Evolutionary conservation across 139 green algal species (phyloP), one percentile per base, ranked within the genome.

Genomic region (Closterium sp.): DNA sequence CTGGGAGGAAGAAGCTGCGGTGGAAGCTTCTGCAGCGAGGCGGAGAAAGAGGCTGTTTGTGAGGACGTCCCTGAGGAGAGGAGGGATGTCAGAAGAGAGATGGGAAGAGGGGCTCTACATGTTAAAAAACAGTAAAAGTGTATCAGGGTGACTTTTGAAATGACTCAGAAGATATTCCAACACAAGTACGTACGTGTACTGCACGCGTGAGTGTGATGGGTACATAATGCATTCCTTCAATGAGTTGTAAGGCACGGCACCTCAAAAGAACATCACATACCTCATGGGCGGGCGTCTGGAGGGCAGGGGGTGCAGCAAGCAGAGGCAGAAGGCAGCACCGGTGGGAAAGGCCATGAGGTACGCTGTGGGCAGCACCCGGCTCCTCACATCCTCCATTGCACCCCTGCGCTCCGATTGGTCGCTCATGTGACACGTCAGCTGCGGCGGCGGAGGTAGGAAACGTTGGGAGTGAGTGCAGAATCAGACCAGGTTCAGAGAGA

Each of bases 291-390:
- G 90, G 9, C 90, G 85, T 21, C 62, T 27, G 17, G 9, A 29
- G 31, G 90, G 70, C 10, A 70, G 70, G 24, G 90, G 90, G 32
- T 92, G 90, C 24, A 92, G 70, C 31, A 92, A 21, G 62, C 90
- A 90, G 22, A 92, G 85, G n/a, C 50, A 90, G 90, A 92, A 92
- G 31, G 90, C 70, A 31, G 90, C 90, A 6, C 89, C 90, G 13
- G n/a, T 90, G 21, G 70, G 62, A 10, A 29, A 31, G 22, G 89
- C 90, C 70, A 45, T 27, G n/a, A 92, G 90, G 28, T 73, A 42
- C 17, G 6, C 1, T 6, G 90, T 85, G n/a, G 90, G 90, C 31
- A 90, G 70, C 31, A 92, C 89, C 2, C 90, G 85, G 70, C 31
- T 29, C n/a, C 90, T 34, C 24, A 92, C 50, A 11, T 92, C 85